phyloP scores from a whole-genome alignment of 345 rosid species.

The Clausena lansium region DNA sequence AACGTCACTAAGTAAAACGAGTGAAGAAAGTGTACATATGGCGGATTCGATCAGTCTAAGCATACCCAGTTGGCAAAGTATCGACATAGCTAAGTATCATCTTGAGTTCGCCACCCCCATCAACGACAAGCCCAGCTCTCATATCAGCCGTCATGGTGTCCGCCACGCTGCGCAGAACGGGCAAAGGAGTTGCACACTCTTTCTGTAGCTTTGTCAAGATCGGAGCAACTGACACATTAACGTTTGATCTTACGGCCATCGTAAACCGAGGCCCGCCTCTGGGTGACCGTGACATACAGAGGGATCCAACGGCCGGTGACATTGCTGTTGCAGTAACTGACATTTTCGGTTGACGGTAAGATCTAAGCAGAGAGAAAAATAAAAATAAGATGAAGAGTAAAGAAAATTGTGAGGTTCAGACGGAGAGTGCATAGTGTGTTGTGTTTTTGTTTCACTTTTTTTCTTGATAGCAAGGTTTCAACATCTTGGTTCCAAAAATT shows the following conservation, averaged over 20 bases:
- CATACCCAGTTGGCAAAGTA: slow-evolving; percentile 72
- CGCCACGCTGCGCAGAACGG: slow-evolving; percentile 63
- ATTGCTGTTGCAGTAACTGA: slow-evolving; percentile 31
- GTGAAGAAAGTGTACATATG: not conserved
- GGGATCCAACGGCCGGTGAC: slow-evolving; percentile 43
- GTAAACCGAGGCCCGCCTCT: slow-evolving; percentile 15
- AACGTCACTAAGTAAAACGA: not conserved
- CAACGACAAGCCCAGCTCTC: slow-evolving; percentile 67
- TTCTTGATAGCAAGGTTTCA: slow-evolving; percentile 19
- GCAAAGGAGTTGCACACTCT: slow-evolving; percentile 71
- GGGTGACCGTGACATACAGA: slow-evolving; percentile 38
- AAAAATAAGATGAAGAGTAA: slow-evolving; percentile 3
- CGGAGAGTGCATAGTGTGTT: not conserved
- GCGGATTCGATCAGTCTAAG: not conserved
- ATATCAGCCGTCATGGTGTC: slow-evolving; percentile 63
- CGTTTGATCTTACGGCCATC: slow-evolving; percentile 51
- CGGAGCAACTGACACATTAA: slow-evolving; percentile 37
- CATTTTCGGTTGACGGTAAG: slow-evolving; percentile 38
- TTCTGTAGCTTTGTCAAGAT: slow-evolving; percentile 56
- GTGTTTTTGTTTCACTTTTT: slow-evolving; percentile 5
- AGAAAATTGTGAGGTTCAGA: slow-evolving; percentile 28
- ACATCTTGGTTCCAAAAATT: slow-evolving; percentile 16
- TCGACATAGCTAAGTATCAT: slow-evolving; percentile 85
- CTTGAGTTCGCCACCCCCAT: slow-evolving; percentile 73
- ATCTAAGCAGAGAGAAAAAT: slow-evolving; percentile 21